These are phyloP conservation scores for Peniophora sp. DNA, from an alignment of 1,284 basidiomycete genomes.

Conservation along the genomic window DNA sequence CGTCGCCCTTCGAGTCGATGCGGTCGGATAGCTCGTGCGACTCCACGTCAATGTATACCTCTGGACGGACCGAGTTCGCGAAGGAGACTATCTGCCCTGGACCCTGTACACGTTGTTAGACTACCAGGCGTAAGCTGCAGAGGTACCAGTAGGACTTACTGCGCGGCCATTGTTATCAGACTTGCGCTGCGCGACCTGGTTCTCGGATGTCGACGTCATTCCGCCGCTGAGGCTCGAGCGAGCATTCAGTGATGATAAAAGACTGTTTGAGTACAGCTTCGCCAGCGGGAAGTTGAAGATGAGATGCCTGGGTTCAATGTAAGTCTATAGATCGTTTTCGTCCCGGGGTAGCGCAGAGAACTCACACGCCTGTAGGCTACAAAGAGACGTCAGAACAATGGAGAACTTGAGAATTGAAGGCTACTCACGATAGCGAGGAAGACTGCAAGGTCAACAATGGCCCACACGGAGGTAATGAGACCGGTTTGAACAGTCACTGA, in stretches of 20 bases:
- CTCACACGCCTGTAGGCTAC: conserved; percentile 9
- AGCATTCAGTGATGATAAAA: conserved; percentile 24
- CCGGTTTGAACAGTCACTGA: conserved; percentile 29
- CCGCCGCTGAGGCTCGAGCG: conserved; percentile 11
- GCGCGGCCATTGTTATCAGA: not conserved
- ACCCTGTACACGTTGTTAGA: not conserved
- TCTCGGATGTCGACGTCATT: not conserved
- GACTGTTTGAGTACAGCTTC: conserved; percentile 27
- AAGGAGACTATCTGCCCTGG: not conserved
- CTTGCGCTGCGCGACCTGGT: not conserved
- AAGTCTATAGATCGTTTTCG: not conserved
- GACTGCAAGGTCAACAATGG: conserved; percentile 20
- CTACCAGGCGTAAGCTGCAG: not conserved
- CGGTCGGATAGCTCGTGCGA: conserved; percentile 13
- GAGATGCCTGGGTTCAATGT: conserved; percentile 14
- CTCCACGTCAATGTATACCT: conserved; percentile 16
- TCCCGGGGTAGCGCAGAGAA: not conserved
- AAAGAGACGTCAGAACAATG: not conserved
- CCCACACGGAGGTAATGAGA: conserved; percentile 26
- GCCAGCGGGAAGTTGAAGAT: conserved; percentile 24
- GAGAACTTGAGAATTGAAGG: not conserved
- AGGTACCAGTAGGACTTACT: not conserved
- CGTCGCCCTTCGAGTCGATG: conserved; percentile 2
- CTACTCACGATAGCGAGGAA: conserved; percentile 20
- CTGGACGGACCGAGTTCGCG: not conserved